Conservation (phyloP, 345 rosid genomes). For the Arabidopsis suecica region DNA sequence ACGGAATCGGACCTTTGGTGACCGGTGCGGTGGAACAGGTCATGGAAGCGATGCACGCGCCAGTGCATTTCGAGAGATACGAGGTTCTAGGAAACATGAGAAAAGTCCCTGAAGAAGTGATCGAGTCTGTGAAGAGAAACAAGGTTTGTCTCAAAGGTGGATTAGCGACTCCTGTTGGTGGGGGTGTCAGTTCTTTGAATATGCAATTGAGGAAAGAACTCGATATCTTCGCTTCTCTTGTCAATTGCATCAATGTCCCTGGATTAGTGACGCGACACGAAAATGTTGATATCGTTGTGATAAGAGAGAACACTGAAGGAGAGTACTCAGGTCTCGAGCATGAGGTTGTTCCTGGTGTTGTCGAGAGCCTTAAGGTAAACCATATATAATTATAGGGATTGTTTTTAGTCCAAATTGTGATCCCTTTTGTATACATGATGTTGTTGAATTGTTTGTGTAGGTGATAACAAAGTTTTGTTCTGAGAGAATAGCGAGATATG, state of each 20-base stretch:
- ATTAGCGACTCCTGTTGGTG: conserved; percentile 86
- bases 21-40: conserved; percentile 92
- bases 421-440: not conserved
- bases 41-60: conserved; percentile 97
- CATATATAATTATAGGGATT: not conserved
- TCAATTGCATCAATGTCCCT: conserved; percentile 81
- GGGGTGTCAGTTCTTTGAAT: conserved; percentile 93
- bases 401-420: not conserved
- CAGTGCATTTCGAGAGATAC: conserved; percentile 78
- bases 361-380: conserved; percentile 82
- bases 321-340: conserved; percentile 92
- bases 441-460: conserved; percentile 48
- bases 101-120: conserved; percentile 78
- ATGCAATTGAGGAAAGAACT: conserved; percentile 85
- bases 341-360: conserved; percentile 95
- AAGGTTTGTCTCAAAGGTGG: conserved; percentile 95
- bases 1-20: conserved; percentile 92
- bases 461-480: conserved; percentile 98
- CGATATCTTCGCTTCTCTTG: conserved; percentile 89
- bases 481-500: conserved; percentile 90
- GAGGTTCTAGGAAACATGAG: conserved; percentile 88
- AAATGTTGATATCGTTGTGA: conserved; percentile 86
- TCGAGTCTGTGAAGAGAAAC: conserved; percentile 87
- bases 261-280: conserved; percentile 83
- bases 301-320: conserved; percentile 95